Base-by-base conservation (phyloP, 768 basidiomycete species). In the Cytidiella melzeri region DNA sequence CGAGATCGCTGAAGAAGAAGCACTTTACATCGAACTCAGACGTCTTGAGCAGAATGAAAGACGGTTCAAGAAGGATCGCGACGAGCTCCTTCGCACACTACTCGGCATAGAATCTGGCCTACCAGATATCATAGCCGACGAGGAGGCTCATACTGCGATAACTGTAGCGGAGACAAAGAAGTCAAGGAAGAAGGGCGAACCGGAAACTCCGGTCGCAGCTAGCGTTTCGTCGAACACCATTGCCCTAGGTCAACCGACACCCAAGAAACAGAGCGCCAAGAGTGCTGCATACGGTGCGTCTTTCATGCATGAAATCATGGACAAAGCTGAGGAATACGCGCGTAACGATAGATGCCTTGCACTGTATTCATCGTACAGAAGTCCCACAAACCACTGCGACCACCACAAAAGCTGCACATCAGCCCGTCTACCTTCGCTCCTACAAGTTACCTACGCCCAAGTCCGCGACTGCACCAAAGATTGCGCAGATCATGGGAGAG, bases 1-100 rank as follows among this genome's bases (percentile, higher is more conserved):
- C 43, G 91, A 97, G 68, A 84, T 95, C 39, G 86, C 84, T 15
- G 94, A 99, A 64, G 96, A 98, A 72, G 94, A 97, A 59, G 87
- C 91, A 6, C 73, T 99, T 3, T 97, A 89, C 67, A 70, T 97
- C 54, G 92, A 97, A 65, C 77, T 95, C 43, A 93, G 94, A 61
- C 82, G 91, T n/a, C 75, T 99, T 43, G 94, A 97, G 63, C 95
- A 97, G 67, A 90, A 77, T 52, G 93, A 96, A 63, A 77, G 86
- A 26, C 77, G 76, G 46, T 97, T 93, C 72, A 87, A 86, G 67
- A 81, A 80, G 55, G 92, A 96, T 18, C 74, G 93, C 15, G 92
- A 96, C 49, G 89, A 91, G 39, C 76, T 97, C 21, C 73, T 97
- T 53, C 79, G 88, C 25, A 87, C 83, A 0, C 68, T 96, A 12